Conservation (phyloP, 2,329 filamentous ascomycete genomes). For the Cordyceps cicadae region DNA sequence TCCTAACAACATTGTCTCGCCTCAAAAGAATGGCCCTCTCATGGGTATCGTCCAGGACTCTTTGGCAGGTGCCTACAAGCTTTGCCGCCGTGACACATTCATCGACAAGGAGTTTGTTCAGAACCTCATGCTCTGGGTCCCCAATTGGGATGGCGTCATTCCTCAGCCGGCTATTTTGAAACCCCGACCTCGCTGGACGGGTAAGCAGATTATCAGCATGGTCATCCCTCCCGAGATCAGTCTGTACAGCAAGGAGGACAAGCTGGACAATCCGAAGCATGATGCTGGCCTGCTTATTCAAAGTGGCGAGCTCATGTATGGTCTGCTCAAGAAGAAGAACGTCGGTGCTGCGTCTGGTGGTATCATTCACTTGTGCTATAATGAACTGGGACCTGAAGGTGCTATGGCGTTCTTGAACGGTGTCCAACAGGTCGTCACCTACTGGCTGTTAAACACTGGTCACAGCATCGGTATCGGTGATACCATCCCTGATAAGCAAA, state of each 20-base stretch:
- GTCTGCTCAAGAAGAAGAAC: slow-evolving; percentile 85
- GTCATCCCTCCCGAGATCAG: slow-evolving; percentile 83
- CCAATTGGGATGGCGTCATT: slow-evolving; percentile 92
- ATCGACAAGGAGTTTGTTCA: slow-evolving; percentile 85
- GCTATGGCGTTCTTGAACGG: slow-evolving; percentile 96
- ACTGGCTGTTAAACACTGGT: slow-evolving; percentile 93
- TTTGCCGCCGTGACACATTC: slow-evolving; percentile 88
- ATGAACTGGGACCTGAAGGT: slow-evolving; percentile 77
- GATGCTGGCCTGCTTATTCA: slow-evolving; percentile 79
- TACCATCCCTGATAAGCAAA: slow-evolving; percentile 81
- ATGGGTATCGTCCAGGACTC: slow-evolving; percentile 99
- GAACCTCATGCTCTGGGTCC: slow-evolving; percentile 96
- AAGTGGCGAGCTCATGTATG: slow-evolving; percentile 82
- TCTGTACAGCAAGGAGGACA: slow-evolving; percentile 57
- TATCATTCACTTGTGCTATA: slow-evolving; percentile 93
- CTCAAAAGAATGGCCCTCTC: slow-evolving; percentile 88
- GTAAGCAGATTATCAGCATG: slow-evolving; percentile 95
- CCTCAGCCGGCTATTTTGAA: slow-evolving; percentile 91
- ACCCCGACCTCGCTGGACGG: slow-evolving; percentile 88
- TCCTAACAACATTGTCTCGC: slow-evolving; percentile 96
- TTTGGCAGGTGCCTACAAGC: slow-evolving; percentile 91
- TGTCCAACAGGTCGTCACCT: slow-evolving; percentile 87
- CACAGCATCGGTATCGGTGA: slow-evolving; percentile 98
- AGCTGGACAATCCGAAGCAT: slow-evolving; percentile 52
- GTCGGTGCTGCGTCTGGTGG: slow-evolving; percentile 85